Evolutionary conservation across 2,329 filamentous ascomycete genomes (phyloP).

Genomic region (Shiraia bambusicola): DNA sequence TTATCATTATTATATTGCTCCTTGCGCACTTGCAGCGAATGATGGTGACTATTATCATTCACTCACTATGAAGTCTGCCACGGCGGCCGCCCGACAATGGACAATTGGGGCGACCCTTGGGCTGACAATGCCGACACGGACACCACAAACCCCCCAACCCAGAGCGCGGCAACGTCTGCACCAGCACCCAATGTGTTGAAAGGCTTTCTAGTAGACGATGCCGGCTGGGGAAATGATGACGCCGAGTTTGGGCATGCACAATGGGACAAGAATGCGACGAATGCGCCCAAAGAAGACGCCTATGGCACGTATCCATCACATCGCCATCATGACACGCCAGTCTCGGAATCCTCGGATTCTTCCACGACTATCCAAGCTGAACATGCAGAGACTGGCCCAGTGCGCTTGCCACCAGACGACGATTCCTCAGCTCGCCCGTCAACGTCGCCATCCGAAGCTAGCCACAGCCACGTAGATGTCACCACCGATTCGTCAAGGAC

Average conservation of each 20-base stretch:
- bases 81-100: conserved; percentile 36
- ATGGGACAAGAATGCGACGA: conserved; percentile 1
- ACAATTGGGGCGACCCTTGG: conserved; percentile 48
- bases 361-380: conserved; percentile 35
- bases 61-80: conserved; percentile 41
- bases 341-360: conserved; percentile 36
- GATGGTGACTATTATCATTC: conserved; percentile 33
- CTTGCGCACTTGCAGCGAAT: conserved; percentile 5
- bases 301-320: background rate
- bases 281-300: conserved; percentile 2
- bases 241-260: conserved; percentile 23
- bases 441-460: conserved; percentile 40
- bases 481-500: conserved; percentile 39
- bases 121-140: conserved; percentile 38
- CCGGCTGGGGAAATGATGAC: conserved; percentile 39
- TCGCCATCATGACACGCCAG: conserved; percentile 10
- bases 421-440: conserved; percentile 38
- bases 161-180: conserved; percentile 23
- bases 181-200: conserved; percentile 25
- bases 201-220: conserved; percentile 40
- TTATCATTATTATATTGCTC: background rate
- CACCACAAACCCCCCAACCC: conserved; percentile 23
- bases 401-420: conserved; percentile 23
- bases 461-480: conserved; percentile 37
- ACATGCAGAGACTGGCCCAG: conserved; percentile 3